Evolutionary conservation across 2,329 filamentous ascomycete genomes (phyloP).

Genomic region (Monilinia laxa): DNA sequence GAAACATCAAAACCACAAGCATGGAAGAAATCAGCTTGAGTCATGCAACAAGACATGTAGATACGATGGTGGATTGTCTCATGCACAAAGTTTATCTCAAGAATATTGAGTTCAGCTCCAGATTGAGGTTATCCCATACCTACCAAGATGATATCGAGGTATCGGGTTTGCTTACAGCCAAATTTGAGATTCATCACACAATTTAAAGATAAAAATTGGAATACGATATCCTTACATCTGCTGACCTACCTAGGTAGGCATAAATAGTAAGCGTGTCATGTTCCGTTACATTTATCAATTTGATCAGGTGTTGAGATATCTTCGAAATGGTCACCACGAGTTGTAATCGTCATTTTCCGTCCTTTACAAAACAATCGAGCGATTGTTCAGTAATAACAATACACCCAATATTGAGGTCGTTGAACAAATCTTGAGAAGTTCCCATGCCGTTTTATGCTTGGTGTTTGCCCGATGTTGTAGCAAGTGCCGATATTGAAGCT

Average conservation of each 20-base stretch:
- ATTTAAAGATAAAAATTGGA: background rate
- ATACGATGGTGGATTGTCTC: background rate
- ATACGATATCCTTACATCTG: background rate
- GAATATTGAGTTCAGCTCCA: background rate
- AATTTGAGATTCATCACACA: background rate
- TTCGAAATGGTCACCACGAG: background rate
- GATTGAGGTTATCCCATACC: background rate
- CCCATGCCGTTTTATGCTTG: background rate
- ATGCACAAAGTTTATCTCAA: background rate
- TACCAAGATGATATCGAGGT: no score
- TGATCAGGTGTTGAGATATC: background rate
- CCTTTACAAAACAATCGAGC: background rate
- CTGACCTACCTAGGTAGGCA: background rate
- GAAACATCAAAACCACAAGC: background rate
- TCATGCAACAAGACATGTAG: background rate
- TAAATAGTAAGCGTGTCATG: background rate
- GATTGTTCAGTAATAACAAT: background rate
- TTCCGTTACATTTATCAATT: background rate
- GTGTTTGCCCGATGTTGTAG: background rate
- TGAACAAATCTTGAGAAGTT: background rate
- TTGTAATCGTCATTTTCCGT: no score
- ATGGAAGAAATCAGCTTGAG: background rate
- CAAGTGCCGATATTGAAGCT: background rate
- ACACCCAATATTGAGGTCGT: background rate
- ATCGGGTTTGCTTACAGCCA: background rate